Base-by-base conservation (phyloP, 345 rosid genomes). In the Punica granatum region DNA sequence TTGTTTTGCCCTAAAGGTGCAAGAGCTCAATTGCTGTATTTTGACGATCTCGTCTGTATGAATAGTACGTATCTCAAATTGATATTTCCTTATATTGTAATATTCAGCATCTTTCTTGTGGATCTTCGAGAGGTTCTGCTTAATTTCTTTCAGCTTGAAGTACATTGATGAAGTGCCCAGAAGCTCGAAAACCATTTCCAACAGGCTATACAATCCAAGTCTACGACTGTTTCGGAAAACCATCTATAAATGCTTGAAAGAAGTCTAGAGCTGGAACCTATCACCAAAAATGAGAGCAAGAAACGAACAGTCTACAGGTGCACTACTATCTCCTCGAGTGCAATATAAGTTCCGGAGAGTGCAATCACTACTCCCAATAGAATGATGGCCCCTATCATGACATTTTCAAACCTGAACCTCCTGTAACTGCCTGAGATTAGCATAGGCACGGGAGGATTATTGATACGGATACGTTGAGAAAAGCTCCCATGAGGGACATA, bases 401-500 rank as follows among this genome's bases (percentile, higher is more conserved):
- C 64, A n/a, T 44, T 43, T 42, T 75, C 72, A 34, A 19, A 23
- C 34, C 76, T 53, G 60, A 68, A n/a, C 9, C 48, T 70, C 44
- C 70, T 31, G 63, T 70, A 43, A 30, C 37, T 23, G 34, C 71
- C 66, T 6, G 66, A 70, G 60, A 76, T 79, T 76, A 73, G 68
- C 75, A 73, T 14, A 68, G 3, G 33, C 80, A 79, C 10, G 80
- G 80, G 28, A 79, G 70, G 23, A 73, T 16, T 18, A 76, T 67
- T 12, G 80, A 76, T 0, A 68, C 67, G 9, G 66, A 16, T 6
- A 79, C 43, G 35, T 68, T 48, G 15, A 76, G 67, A 65, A 71
- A 44, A 1, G 80, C 80, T 54, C 83, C 83, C 3, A 69, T 72
- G 31, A 79, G 49, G 0, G 83, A 67, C 73, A 72, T 71, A 28